Evolutionary conservation across 2,329 filamentous ascomycete species (phyloP).

Genomic region (Fusarium subtropicale): DNA sequence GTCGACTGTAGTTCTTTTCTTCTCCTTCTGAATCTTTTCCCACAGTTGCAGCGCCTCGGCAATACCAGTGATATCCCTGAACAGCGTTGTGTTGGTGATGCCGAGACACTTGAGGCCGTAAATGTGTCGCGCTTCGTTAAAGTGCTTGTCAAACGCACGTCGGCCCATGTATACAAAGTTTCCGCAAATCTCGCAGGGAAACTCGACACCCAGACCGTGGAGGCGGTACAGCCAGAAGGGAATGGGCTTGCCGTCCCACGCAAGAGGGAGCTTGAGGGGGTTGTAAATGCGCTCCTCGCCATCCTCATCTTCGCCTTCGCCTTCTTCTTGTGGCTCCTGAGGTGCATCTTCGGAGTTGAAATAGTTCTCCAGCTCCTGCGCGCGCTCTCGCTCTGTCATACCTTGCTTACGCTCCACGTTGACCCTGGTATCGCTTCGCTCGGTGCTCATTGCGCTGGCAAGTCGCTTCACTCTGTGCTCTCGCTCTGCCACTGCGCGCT

Average conservation of each 20-base stretch:
- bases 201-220: conserved; percentile 94
- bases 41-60: conserved; percentile 88
- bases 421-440: conserved; percentile 88
- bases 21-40: conserved; percentile 91
- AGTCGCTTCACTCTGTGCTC: conserved; percentile 87
- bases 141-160: conserved; percentile 97
- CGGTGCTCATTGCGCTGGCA: conserved; percentile 83
- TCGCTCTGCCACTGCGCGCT: conserved; percentile 88
- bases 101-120: conserved; percentile 94
- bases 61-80: conserved; percentile 93
- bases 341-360: conserved; percentile 61
- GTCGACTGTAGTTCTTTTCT: conserved; percentile 79
- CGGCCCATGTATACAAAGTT: conserved; percentile 99
- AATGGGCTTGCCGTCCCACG: conserved; percentile 99
- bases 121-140: conserved; percentile 92
- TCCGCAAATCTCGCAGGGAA: conserved; percentile 94
- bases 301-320: conserved; percentile 77
- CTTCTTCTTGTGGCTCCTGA: conserved; percentile 59
- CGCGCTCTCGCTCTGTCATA: conserved; percentile 96
- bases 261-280: conserved; percentile 92
- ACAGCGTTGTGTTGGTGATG: conserved; percentile 89
- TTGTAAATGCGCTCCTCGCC: conserved; percentile 95
- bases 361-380: conserved; percentile 91
- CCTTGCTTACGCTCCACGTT: conserved; percentile 97
- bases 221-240: conserved; percentile 99